These are phyloP conservation scores for Leucosporidium creatinivorum DNA, from an alignment of 768 basidiomycete genomes.

Conservation along the genomic window DNA sequence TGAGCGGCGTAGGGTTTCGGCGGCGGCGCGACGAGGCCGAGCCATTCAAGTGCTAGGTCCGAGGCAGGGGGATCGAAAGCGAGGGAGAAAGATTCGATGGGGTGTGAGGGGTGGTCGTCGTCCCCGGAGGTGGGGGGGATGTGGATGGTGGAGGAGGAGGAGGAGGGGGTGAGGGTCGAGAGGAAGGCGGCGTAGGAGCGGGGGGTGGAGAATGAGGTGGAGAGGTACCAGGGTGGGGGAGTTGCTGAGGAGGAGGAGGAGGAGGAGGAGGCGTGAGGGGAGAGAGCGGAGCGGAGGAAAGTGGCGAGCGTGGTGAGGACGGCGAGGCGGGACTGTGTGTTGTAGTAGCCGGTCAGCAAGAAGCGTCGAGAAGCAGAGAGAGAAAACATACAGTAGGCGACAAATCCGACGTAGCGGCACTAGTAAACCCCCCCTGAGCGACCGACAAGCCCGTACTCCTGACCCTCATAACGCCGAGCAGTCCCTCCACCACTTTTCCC, in stretches of 20 bases:
- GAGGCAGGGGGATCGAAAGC: not conserved
- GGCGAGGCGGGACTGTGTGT: conserved; percentile 65
- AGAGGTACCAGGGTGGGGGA: conserved; percentile 57
- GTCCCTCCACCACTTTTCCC: conserved; percentile 58
- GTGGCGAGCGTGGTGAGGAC: conserved; percentile 62
- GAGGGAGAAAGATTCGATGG: conserved; percentile 10
- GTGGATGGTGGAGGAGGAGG: not conserved
- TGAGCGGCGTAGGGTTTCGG: not conserved
- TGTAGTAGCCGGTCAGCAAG: conserved; percentile 9
- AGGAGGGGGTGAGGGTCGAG: conserved; percentile 9
- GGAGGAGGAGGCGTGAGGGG: conserved; percentile 28
- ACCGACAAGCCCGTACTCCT: conserved; percentile 9
- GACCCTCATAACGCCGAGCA: conserved; percentile 62
- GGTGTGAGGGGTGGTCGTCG: not conserved
- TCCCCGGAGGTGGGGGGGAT: not conserved
- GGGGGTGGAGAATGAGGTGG: conserved; percentile 52
- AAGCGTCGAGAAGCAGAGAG: not conserved
- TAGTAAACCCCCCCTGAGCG: conserved; percentile 19
- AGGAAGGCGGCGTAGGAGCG: conserved; percentile 47
- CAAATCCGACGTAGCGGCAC: conserved; percentile 55
- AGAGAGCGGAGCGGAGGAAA: conserved; percentile 51
- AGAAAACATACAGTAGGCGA: conserved; percentile 53
- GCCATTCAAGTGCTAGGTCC: not conserved
- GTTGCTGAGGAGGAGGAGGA: conserved; percentile 31
- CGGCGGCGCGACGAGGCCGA: not conserved